Evolutionary conservation across 2,329 filamentous ascomycete genomes (phyloP).

Genomic region (Stemphylium lycopersici): DNA sequence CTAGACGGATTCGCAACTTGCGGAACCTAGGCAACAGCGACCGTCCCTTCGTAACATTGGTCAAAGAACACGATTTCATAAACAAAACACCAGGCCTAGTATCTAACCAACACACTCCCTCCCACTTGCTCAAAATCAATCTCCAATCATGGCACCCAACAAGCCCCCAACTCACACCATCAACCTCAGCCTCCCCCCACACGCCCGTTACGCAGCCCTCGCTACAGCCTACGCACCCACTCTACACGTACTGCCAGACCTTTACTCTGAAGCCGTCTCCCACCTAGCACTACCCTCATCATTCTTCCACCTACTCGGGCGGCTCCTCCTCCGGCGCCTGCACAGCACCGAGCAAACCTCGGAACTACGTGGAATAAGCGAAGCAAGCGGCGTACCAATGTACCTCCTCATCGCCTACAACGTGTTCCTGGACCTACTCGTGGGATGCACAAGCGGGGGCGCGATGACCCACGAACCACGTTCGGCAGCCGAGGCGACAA

Average conservation of each 20-base stretch:
- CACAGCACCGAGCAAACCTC: conserved; percentile 63
- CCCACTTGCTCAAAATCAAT: background rate
- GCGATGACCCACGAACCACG: conserved; percentile 36
- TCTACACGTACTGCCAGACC: conserved; percentile 51
- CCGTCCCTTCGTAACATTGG: too few relatives aligned
- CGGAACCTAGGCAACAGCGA: too few relatives aligned
- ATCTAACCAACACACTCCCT: background rate
- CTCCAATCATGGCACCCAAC: background rate
- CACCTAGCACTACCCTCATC: conserved; percentile 30
- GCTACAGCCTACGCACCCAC: conserved; percentile 54
- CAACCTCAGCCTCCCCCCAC: conserved; percentile 61
- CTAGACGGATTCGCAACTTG: too few relatives aligned
- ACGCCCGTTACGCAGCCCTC: conserved; percentile 58
- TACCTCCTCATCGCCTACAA: conserved; percentile 68
- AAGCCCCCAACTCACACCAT: conserved; percentile 54
- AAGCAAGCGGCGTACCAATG: conserved; percentile 59
- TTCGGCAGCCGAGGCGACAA: conserved; percentile 29
- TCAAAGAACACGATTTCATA: too few relatives aligned
- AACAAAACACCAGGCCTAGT: too few relatives aligned
- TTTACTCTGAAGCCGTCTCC: conserved; percentile 60
- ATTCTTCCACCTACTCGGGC: conserved; percentile 56
- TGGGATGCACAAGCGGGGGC: conserved; percentile 69
- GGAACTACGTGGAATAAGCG: conserved; percentile 65
- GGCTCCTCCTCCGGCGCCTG: conserved; percentile 57
- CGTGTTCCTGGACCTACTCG: conserved; percentile 65